A percentile compares a stretch with the other conserved stretches of the same genome.
Evolutionary conservation across 257 asterid species (phyloP).

Genomic region (Paulownia fortunei): DNA sequence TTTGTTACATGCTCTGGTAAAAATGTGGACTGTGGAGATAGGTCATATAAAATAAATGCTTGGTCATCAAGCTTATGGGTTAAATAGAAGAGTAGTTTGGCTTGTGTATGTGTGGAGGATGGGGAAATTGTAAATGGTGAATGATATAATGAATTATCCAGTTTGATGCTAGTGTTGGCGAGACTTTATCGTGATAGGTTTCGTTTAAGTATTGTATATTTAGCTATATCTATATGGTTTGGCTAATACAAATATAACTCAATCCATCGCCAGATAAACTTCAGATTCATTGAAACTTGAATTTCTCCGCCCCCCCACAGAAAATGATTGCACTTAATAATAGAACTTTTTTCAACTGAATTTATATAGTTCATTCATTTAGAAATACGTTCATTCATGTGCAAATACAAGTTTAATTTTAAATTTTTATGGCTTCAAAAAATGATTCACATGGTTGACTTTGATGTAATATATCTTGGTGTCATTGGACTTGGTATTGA

Average conservation of each 20-base stretch:
- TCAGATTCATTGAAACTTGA: not conserved
- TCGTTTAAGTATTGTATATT: not conserved
- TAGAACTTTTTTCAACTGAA: not conserved
- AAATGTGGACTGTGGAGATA: not conserved
- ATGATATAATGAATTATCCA: not conserved
- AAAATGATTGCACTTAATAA: not conserved
- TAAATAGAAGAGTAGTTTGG: not conserved
- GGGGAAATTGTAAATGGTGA: not conserved
- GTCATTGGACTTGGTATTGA: slow-evolving; percentile 8
- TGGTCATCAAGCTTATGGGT: not conserved
- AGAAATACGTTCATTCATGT: not conserved
- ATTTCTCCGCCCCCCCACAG: not conserved
- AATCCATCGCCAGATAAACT: not conserved
- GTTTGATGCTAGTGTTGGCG: not conserved
- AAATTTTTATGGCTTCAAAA: not conserved
- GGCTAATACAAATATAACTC: not conserved
- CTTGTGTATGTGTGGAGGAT: not conserved
- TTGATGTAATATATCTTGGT: not conserved
- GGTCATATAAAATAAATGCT: not conserved
- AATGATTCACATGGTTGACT: not conserved
- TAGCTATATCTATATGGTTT: not conserved
- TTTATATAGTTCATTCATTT: not conserved
- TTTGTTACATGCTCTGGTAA: not conserved
- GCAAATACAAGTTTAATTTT: not conserved
- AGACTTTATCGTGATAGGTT: not conserved